These are phyloP conservation scores for Phytophthora vignae DNA, from an alignment of 352 stramenopile genomes.

Conservation along the genomic window DNA sequence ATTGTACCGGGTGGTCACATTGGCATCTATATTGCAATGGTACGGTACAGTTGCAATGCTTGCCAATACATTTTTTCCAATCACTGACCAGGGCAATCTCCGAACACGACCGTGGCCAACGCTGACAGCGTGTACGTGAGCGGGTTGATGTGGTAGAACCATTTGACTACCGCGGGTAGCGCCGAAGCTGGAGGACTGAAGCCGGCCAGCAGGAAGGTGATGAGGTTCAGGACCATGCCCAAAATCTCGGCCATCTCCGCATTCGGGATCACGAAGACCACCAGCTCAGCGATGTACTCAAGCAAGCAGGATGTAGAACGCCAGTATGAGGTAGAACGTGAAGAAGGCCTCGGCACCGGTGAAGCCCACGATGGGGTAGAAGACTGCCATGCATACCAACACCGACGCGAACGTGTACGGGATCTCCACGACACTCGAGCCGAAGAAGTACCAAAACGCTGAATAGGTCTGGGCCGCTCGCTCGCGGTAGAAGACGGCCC, in stretches of 20 bases:
- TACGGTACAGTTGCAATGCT: too few species aligned
- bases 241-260: constrained; percentile 36
- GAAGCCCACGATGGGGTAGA: constrained; percentile 29
- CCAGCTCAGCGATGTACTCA: constrained; percentile 35
- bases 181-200: constrained; percentile 46
- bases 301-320: constrained; percentile 33
- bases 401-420: constrained; percentile 11
- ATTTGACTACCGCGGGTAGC: constrained; percentile 27
- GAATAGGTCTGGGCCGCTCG: constrained; percentile 24
- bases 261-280: constrained; percentile 41
- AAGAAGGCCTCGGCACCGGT: constrained; percentile 29
- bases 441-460: constrained; percentile 29
- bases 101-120: constrained; percentile 41
- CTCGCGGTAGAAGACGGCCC: constrained; percentile 23
- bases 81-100: constrained; percentile 32
- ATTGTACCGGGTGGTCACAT: too few species aligned
- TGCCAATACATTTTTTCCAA: too few species aligned
- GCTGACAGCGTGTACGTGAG: constrained; percentile 46
- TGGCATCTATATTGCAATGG: too few species aligned
- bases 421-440: constrained; percentile 17
- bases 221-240: constrained; percentile 41
- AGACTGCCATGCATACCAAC: constrained; percentile 10
- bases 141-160: constrained; percentile 40
- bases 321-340: constrained; percentile 36
- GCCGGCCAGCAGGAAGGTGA: constrained; percentile 44